Evolutionary conservation across 2,329 filamentous ascomycete genomes (phyloP), one percentile per base, ranked within the genome.

Genomic region (Trichophyton benhamiae): DNA sequence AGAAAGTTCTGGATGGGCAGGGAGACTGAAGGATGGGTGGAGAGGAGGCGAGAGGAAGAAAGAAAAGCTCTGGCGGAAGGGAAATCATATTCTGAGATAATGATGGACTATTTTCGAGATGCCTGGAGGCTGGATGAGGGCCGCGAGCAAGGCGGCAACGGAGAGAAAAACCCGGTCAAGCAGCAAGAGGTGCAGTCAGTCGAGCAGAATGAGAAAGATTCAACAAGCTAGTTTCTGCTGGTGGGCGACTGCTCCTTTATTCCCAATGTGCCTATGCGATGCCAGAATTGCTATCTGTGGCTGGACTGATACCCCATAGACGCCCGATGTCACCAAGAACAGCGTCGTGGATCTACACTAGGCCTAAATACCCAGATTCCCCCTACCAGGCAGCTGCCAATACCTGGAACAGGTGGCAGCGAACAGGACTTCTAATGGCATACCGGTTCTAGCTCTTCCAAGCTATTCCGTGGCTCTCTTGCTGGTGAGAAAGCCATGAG

Each of bases 71-170:
- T 71, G 27, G 66, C 65, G 46, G 64, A 69, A 58, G 69, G 70
- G 46, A 77, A 75, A 64, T 74, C 75, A 1, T 78, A 78, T 69
- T 71, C 74, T 0, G 73, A 75, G 70, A 69, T 78, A 70, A 78
- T 78, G 58, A 70, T 71, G 64, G 74, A 77, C 63, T 73, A 78
- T 71, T 72, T 70, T 0, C 74, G 71, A 30, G 75, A 73, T 70
- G 67, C 76, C 66, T 61, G 75, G 75, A 62, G 74, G 53, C 62
- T 64, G 66, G 66, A 64, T 25, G 64, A 66, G 61, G 63, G 64
- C 57, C 63, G 63, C 59, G 62, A 66, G 70, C 38, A n/a, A 36
- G 30, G 8, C 17, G 8, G 27, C 11, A 33, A 20, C 17, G 9
- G 4, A 55, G 27, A 25, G 49, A 55, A 33, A 15, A 36, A 70